These are phyloP conservation scores for Brettanomyces naardenensis DNA, from an alignment of 805 yeast genomes.

Conservation along the genomic window DNA sequence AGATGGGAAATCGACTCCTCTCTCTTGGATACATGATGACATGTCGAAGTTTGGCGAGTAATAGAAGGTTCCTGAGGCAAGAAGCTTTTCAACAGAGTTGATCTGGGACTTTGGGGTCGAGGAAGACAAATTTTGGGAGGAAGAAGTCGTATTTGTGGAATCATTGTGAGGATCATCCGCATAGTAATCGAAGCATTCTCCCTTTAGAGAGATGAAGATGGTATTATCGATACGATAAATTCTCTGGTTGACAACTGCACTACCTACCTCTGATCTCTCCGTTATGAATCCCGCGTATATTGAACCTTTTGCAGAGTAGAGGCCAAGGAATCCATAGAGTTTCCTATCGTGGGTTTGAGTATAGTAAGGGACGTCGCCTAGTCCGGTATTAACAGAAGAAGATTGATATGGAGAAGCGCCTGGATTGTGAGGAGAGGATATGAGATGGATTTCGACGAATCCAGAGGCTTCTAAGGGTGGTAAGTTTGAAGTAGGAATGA, in stretches of 20 bases:
- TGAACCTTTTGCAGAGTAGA: constrained; percentile 44
- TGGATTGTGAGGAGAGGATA: no score
- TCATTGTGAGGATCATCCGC: neutral
- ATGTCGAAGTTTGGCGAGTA: constrained; percentile 41
- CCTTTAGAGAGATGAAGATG: constrained; percentile 51
- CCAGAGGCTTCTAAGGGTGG: neutral
- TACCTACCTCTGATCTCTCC: constrained; percentile 45
- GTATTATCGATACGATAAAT: constrained; percentile 51
- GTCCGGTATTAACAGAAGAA: neutral
- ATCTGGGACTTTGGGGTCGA: constrained; percentile 15
- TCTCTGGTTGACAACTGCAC: constrained; percentile 38
- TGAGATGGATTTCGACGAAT: neutral
- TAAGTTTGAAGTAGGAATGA: neutral
- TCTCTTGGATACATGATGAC: constrained; percentile 35
- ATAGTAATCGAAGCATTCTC: constrained; percentile 23
- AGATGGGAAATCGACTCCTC: constrained; percentile 24
- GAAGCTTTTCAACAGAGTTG: constrained; percentile 28
- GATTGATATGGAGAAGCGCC: neutral
- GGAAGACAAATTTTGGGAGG: constrained; percentile 2
- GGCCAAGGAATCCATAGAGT: constrained; percentile 52
- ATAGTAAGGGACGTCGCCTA: constrained; percentile 1
- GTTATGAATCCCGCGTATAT: constrained; percentile 55
- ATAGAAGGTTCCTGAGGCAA: constrained; percentile 40
- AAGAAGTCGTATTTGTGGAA: constrained; percentile 3
- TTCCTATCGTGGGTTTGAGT: constrained; percentile 2